Evolutionary conservation across 2,329 filamentous ascomycete genomes (phyloP), one percentile per base, ranked within the genome.

Genomic region (Trichoderma sp.): DNA sequence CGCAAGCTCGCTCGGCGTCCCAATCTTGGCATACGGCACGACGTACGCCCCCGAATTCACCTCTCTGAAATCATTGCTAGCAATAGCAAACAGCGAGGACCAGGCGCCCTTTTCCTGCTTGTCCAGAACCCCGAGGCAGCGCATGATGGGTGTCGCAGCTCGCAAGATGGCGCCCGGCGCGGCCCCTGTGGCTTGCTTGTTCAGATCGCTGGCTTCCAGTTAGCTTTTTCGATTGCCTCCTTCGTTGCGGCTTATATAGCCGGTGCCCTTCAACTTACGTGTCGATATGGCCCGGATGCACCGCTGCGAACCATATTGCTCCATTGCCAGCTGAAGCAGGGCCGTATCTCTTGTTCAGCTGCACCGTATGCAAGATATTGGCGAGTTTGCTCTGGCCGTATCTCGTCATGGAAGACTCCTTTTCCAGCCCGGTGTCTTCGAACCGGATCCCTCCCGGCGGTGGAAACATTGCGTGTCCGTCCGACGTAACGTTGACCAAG

Each of bases 381-480:
- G 82, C 82, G 1, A 83, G 72, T 68, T 85, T 84, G 45, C 75
- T 77, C 67, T 81, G 78, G 0, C 76, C 79, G 67, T 84, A 84
- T 19, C 80, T 74, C 39, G 34, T 41, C 65, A 66, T 66, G 10
- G 67, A 28, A 3, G 39, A 48, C 19, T 61, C 65, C 3, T 65
- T 64, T 17, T 66, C 57, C 3, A 70, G 48, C 1, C 50, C 34
- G 0, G 65, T 57, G 19, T 72, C 68, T 17, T 68, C 59, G 17
- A 72, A 72, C 5, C 57, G 63, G 39, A 71, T 71, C 5, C 69
- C 71, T 9, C 26, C 39, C 7, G 67, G 60, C 1, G 70, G 69
- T 26, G 68, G 34, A 39, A 68, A 60, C 50, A 3, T 44, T 7
- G 50, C 51, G 17, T 72, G 71, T 5, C 71, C 70, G 12, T 69